Evolutionary conservation across 2,329 filamentous ascomycete genomes (phyloP).

Genomic region (Tetracladium maxilliforme): DNA sequence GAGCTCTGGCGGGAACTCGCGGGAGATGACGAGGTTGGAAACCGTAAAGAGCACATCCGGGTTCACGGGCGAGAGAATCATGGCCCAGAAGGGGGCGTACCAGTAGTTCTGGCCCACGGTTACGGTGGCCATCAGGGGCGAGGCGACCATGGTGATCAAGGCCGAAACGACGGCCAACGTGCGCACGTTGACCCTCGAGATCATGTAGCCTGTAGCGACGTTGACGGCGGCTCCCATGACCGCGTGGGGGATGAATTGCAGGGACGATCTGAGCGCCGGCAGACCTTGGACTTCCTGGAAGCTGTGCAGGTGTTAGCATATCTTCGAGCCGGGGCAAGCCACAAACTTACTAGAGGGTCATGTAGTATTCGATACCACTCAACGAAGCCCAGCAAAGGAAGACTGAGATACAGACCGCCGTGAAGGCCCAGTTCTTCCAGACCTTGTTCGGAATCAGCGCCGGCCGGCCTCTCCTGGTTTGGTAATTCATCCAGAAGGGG

Average conservation of each 20-base stretch:
- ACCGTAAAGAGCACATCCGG: conserved; percentile 26
- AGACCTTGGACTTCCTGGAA: conserved; percentile 9
- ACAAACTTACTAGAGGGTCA: too few species aligned
- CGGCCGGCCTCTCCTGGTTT: conserved; percentile 10
- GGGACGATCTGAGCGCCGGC: conserved; percentile 7
- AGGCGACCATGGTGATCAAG: conserved; percentile 17
- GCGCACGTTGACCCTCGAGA: conserved; percentile 26
- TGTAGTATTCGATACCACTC: conserved; percentile 12
- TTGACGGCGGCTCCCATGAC: conserved; percentile 23
- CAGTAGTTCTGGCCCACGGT: conserved; percentile 29
- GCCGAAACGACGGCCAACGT: conserved; percentile 21
- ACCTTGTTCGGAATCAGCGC: conserved; percentile 18
- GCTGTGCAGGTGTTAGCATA: too few species aligned
- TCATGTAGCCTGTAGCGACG: conserved; percentile 26
- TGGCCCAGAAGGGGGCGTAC: conserved; percentile 24
- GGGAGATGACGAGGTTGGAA: conserved; percentile 24
- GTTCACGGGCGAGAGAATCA: conserved; percentile 24
- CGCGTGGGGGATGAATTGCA: conserved; percentile 25
- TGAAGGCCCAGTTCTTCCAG: conserved; percentile 16
- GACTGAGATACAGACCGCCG: conserved; percentile 14
- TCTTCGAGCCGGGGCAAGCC: too few species aligned
- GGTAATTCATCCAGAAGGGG: conserved; percentile 10
- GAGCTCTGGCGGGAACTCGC: conserved; percentile 20
- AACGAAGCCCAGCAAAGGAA: conserved; percentile 16
- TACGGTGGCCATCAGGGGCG: conserved; percentile 28